Percentiles rank a stretch among this genome's conserved stretches.
Conservation (phyloP, 129 eudicot genomes). For the carrot (Daucus carota) region DNA sequence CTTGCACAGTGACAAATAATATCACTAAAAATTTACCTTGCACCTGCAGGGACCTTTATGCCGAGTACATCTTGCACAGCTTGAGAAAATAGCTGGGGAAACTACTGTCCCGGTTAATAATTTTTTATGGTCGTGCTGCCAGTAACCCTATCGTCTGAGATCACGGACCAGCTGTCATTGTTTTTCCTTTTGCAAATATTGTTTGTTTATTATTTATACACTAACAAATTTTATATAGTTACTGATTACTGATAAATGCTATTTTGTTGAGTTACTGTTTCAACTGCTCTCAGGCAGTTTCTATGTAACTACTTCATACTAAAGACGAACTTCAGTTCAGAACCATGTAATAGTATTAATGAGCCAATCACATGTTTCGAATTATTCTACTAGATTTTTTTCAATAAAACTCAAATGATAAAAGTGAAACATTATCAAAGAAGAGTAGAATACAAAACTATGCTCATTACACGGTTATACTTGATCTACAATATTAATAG, state of each 20-base stretch:
- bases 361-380: no score
- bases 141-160: background rate
- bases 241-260: background rate
- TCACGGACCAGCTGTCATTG: background rate
- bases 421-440: no score
- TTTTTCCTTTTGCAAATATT: background rate
- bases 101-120: background rate
- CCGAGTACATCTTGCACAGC: slow-evolving; percentile 72
- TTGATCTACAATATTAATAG: no score
- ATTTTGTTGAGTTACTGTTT: background rate
- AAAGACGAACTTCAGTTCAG: no score
- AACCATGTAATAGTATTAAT: background rate
- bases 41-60: slow-evolving; percentile 80
- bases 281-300: background rate
- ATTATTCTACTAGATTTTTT: no score
- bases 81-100: slow-evolving; percentile 42
- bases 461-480: no score
- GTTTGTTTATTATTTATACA: background rate
- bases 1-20: slow-evolving; percentile 27
- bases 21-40: background rate
- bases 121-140: background rate
- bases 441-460: no score
- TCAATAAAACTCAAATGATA: no score
- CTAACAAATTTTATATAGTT: background rate
- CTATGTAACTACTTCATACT: no score